Base-by-base conservation (phyloP, 805 yeast genomes). In the Ogataea philodendri region DNA sequence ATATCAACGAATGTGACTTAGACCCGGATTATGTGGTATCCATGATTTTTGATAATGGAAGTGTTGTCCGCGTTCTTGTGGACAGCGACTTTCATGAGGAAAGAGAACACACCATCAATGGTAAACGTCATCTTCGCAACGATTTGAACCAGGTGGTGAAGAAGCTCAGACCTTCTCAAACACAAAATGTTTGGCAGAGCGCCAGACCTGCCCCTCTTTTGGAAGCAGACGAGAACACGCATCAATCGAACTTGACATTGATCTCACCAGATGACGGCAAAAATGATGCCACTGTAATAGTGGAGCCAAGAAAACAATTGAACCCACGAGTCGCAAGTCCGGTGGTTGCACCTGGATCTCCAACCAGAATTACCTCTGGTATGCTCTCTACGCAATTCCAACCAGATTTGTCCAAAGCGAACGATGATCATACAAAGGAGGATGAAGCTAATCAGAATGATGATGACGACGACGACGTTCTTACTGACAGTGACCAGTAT, bases 1-100 rank as follows among this genome's bases (percentile, higher is more conserved):
- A 84, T 55, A 58, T 57, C 26, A 72, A 76, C 40, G 71, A 70
- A 38, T 83, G 89, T 47, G 95, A 85, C 53, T 61, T 85, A 38
- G 95, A 85, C 56, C 89, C 89, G 0, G 95, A 84, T 41, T 84
- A 78, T 45, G 42, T 58, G 3, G 81, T 78, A 0, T 70, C 70
- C 7, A 85, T 83, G 48, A 79, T 84, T 5, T 83, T 85, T 49
- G 75, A 68, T 34, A 57, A 60, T 9, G 68, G 63, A 39, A 71
- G 67, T 39, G 58, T 68, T 4, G 70, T 76, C 7, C 59, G 71
- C 25, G 78, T 74, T 2, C 45, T 74, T 3, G 46, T 74, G 17
- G 58, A 58, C 18, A 54, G 60, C 27, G 76, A 72, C 19, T 71
- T 59, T 22, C 16, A 14, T 9, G 39, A 11, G 11, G 27, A 27